Percentiles rank a stretch among this genome's conserved stretches.
These are phyloP conservation scores for Botrytis galanthina DNA, from an alignment of 2,329 filamentous ascomycete genomes.

Conservation along the genomic window DNA sequence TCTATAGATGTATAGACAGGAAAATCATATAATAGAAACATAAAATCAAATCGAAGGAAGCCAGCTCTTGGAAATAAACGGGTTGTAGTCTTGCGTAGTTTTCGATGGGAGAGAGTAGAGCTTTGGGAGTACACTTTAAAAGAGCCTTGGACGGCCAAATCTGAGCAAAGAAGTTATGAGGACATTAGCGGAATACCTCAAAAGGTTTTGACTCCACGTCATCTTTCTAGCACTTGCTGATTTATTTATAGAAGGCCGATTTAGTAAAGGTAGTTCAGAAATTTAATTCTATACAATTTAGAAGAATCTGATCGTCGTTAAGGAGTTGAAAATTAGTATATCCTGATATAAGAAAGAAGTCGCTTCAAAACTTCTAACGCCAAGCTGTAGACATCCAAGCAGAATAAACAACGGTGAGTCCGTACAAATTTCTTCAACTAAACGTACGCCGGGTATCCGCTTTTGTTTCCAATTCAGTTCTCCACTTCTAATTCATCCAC, in stretches of 20 bases:
- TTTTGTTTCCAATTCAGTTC: background rate
- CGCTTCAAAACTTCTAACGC: background rate
- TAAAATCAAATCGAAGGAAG: background rate
- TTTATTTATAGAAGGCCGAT: background rate
- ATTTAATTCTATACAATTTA: background rate
- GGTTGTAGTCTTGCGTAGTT: background rate
- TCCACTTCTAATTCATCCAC: conserved; percentile 23
- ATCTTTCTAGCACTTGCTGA: conserved; percentile 3
- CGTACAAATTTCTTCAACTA: background rate
- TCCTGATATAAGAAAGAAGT: background rate
- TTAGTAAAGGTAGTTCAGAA: background rate
- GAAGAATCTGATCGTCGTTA: background rate
- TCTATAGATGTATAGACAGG: background rate
- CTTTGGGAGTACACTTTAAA: background rate
- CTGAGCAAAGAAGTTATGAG: background rate
- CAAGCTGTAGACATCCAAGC: conserved; percentile 1
- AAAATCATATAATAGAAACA: background rate
- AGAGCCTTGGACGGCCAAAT: background rate
- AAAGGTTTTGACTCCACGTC: background rate
- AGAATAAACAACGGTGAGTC: background rate
- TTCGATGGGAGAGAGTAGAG: background rate
- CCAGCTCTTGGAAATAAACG: background rate
- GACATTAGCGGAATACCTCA: too few species aligned
- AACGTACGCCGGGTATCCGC: conserved; percentile 14
- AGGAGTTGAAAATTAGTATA: background rate